Base-by-base conservation (phyloP, 108 stramenopile species). In the Skeletonema potamos region DNA sequence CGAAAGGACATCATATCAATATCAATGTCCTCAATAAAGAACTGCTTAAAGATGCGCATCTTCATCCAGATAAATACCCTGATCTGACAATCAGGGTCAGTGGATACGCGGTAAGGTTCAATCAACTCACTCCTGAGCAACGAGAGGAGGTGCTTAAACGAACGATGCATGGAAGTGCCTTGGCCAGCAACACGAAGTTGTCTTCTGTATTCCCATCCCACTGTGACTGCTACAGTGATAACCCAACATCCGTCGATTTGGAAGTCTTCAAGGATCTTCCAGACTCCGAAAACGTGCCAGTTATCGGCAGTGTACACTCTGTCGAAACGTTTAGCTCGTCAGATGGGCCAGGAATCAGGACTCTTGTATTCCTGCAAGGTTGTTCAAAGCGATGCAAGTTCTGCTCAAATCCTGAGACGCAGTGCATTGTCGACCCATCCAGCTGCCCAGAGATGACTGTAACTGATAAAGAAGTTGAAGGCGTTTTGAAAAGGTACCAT, bases 391-490 rank as follows among this genome's bases (percentile, higher is more conserved):
- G 83, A 24, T 87, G 87, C 57, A 41, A 71, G 12, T 87, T 75
- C 48, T 87, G 87, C 69, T 85, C 81, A 29, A 89, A 89, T 37
- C 88, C 88, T 10, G 88, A 89, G 55, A 89, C 88, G 4, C 85
- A 85, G 58, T 64, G 57, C 20, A 54, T 85, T 18, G 77, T 74
- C 8, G 73, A 88, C 59, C 85, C 85, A 11, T 43, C 54, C 43
- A 28, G 63, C 22, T 81, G 78, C 32, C 85, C 87, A 20, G 83
- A 88, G 43, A 72, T 80, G 54, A 81, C 87, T 10, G 72, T 86
- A 61, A 82, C 83, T 6, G 77, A 77, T 22, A 65, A 62, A 17
- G 82, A 86, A 64, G 78, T 86, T 3, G 79, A 46, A 11, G 46
- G 30, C 24, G 37, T 85, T 7, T 24, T 89, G 20, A 54, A 64